Evolutionary conservation across 345 rosid genomes (phyloP).

Genomic region (Eucalyptus pauciflora): DNA sequence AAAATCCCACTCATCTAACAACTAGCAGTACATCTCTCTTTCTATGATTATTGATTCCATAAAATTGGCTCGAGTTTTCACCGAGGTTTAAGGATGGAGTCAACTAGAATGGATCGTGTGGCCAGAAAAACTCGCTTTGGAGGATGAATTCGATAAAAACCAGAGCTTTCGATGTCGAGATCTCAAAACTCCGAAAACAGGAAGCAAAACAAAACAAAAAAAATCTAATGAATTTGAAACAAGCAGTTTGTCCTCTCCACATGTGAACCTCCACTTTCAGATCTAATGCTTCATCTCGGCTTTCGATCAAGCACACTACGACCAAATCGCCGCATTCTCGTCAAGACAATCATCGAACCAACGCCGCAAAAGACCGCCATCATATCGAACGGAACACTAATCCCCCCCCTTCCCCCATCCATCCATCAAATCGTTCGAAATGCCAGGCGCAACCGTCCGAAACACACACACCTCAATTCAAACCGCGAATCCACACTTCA

Average conservation of each 20-base stretch:
- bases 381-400: rapidly evolving
- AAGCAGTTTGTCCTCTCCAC: neutral
- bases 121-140: neutral
- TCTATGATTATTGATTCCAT: neutral
- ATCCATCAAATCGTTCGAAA: neutral
- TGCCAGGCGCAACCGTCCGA: neutral
- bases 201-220: neutral
- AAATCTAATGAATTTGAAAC: neutral
- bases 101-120: neutral
- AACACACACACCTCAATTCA: neutral
- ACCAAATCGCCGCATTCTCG: neutral
- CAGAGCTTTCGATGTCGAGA: neutral
- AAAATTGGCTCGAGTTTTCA: neutral
- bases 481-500: neutral
- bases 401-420: neutral
- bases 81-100: neutral
- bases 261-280: neutral
- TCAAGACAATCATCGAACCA: neutral
- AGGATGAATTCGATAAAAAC: neutral
- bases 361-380: neutral
- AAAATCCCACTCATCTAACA: neutral
- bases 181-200: neutral
- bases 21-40: neutral
- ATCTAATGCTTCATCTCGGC: neutral
- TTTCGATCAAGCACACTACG: neutral